Conservation (phyloP, 176 grass and related monocot species). For the Musa schizocarpa region DNA sequence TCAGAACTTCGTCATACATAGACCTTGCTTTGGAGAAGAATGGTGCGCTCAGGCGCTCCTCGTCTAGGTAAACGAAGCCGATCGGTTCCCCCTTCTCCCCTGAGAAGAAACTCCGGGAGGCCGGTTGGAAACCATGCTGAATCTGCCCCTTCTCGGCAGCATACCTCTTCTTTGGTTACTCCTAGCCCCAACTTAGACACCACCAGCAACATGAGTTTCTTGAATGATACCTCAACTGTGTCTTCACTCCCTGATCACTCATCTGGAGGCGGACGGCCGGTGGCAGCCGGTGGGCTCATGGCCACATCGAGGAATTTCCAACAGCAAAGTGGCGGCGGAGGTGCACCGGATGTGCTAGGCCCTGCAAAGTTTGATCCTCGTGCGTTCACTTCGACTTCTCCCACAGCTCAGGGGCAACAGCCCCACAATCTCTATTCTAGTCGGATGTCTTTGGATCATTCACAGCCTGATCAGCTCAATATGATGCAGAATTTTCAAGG, state of each 20-base stretch:
- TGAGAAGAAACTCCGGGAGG: constrained; percentile 21
- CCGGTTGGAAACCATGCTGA: neutral
- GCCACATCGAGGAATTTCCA: neutral
- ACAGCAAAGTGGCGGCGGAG: neutral
- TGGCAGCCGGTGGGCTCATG: constrained; percentile 5
- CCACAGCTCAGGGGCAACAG: constrained; percentile 1
- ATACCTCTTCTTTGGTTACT: constrained; percentile 27
- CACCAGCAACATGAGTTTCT: constrained; percentile 13
- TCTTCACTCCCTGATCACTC: constrained; percentile 23
- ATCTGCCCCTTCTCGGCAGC: constrained; percentile 8
- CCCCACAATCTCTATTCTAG: constrained; percentile 1
- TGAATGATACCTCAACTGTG: constrained; percentile 22
- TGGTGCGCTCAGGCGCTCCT: constrained; percentile 26
- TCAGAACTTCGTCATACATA: neutral
- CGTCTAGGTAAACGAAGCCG: constrained; percentile 10
- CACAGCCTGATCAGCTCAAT: constrained; percentile 14
- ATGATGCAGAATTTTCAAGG: constrained; percentile 22
- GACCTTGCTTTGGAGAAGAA: neutral
- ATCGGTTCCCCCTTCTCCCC: constrained; percentile 16
- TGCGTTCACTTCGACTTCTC: neutral
- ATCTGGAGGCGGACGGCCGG: constrained; percentile 5
- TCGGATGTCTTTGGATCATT: neutral
- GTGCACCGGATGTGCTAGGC: constrained; percentile 4
- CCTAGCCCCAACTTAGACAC: constrained; percentile 25
- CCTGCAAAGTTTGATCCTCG: constrained; percentile 5